These are phyloP conservation scores for Cyclocybe aegerita DNA, from an alignment of 768 basidiomycete species.

Conservation along the genomic window DNA sequence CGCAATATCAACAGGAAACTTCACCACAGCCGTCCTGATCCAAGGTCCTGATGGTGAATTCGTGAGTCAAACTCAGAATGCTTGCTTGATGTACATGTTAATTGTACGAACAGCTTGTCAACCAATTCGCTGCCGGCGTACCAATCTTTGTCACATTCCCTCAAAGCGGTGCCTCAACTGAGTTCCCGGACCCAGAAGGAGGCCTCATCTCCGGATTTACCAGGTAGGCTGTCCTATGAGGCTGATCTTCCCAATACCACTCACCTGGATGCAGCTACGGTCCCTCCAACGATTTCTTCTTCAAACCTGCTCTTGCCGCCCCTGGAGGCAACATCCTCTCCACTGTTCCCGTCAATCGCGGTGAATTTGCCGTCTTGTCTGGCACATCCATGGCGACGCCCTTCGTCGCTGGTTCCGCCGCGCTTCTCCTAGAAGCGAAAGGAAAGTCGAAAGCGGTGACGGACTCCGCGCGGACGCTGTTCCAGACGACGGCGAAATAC, in stretches of 20 bases:
- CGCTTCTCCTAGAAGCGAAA: constrained; percentile 37
- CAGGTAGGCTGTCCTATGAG: constrained; percentile 15
- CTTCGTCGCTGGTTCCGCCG: constrained; percentile 39
- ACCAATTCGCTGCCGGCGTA: constrained; percentile 42
- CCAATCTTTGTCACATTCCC: constrained; percentile 47
- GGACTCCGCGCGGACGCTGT: constrained; percentile 31
- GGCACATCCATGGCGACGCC: constrained; percentile 42
- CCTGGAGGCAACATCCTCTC: constrained; percentile 52
- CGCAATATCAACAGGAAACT: constrained; percentile 40
- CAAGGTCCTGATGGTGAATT: constrained; percentile 52
- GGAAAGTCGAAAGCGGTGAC: constrained; percentile 28
- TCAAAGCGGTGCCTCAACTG: constrained; percentile 35
- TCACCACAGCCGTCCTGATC: constrained; percentile 41
- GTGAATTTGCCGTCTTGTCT: constrained; percentile 33
- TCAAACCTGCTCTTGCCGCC: constrained; percentile 47
- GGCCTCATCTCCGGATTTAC: constrained; percentile 57
- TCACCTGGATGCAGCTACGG: constrained; percentile 39
- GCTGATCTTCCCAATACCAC: not conserved
- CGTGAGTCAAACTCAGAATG: constrained; percentile 28
- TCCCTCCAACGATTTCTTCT: constrained; percentile 57
- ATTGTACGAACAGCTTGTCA: constrained; percentile 37
- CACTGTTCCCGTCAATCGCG: constrained; percentile 32
- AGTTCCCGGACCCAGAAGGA: constrained; percentile 45
- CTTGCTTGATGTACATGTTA: not conserved
- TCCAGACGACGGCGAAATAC: constrained; percentile 46